Evolutionary conservation across 257 asterid genomes (phyloP), one percentile per base, ranked within the genome.

Genomic region (Oldenlandia corymbosa): DNA sequence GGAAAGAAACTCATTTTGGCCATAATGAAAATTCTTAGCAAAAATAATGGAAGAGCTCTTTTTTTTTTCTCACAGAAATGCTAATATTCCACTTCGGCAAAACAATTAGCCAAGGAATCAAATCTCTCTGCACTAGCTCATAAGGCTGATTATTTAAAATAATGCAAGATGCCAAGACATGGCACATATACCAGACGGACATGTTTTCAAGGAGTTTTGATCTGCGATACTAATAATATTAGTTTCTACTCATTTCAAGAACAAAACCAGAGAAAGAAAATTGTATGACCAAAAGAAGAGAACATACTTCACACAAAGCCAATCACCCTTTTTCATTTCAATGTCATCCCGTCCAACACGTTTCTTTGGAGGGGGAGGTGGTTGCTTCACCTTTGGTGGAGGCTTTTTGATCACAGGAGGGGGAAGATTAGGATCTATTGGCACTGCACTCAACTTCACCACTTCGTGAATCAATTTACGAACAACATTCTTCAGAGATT

Each of bases 301-400:
- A 73, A 76, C 92, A 34, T 83, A 92, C 98, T 92, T 92, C 14
- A 82, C 76, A 65, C 98, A 92, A 55, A 92, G 96, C 97, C 98
- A 92, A 74, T 92, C 98, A 0, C 98, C 98, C 81, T 87, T 87
- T 74, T 92, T 92, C 98, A 89, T 87, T 78, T 92, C 98, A 77
- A 92, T 68, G 62, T 89, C 98, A 59, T 78, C 78, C 55, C 97
- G 97, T 24, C 97, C 98, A 12, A 92, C 80, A 46, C 89, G 84
- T 73, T 73, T 92, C 80, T 70, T 92, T 43, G 97, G 97, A 72
- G 90, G 79, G 12, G 97, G 97, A 66, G 98, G 95, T 54, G 95
- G 95, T 59, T 76, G 88, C 83, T 92, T 92, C 74, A 92, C 91
- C 83, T 92, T 92, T 53, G 95, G 97, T 27, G 95, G 95, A 64